Evolutionary conservation across 345 rosid species (phyloP).

Genomic region (Heritiera fomes): DNA sequence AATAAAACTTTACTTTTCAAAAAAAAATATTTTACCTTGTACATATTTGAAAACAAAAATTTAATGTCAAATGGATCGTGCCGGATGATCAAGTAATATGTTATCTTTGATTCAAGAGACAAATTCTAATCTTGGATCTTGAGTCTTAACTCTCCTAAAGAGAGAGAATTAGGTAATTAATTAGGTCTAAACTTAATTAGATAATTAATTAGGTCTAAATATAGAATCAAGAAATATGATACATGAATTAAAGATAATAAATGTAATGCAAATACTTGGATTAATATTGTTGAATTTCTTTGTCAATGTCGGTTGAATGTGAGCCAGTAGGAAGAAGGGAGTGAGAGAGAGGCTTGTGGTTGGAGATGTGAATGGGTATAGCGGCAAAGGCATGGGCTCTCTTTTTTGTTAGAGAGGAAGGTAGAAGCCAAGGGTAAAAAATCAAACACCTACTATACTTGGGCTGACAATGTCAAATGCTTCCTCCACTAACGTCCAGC

Average conservation of each 20-base stretch:
- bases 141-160: not conserved
- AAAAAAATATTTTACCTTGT: not conserved
- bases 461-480: conserved; percentile 36
- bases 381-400: not conserved
- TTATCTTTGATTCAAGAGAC: not conserved
- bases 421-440: not conserved
- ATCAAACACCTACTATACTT: conserved; percentile 25
- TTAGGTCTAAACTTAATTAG: not conserved
- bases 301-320: not conserved
- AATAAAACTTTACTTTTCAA: no score
- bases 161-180: not conserved
- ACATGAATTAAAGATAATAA: not conserved
- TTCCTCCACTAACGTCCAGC: conserved; percentile 31
- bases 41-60: not conserved
- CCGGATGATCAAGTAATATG: no score
- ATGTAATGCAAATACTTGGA: not conserved
- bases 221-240: no score
- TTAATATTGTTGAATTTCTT: not conserved
- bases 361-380: no score
- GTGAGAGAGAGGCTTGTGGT: no score
- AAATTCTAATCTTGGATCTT: not conserved
- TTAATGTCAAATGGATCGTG: not conserved
- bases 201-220: not conserved
- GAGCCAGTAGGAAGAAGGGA: no score
- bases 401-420: no score